Conservation (phyloP, 1,284 basidiomycete genomes). For the Coniophora puteana region DNA sequence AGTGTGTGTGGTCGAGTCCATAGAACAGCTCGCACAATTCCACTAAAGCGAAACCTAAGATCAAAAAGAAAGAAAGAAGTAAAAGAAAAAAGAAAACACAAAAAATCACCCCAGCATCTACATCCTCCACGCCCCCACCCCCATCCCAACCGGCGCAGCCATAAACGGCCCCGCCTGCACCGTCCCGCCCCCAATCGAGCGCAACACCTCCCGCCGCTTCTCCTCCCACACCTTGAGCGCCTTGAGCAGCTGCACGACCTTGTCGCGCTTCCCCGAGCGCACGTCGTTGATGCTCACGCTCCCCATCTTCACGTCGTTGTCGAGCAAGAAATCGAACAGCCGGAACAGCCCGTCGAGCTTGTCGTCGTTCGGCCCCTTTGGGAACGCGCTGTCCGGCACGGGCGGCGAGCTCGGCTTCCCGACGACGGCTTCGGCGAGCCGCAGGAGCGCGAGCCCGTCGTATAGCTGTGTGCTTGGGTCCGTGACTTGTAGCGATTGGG, state of each 20-base stretch:
- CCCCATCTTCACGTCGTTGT: conserved; percentile 86
- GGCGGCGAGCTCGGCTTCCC: conserved; percentile 62
- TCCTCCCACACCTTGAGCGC: conserved; percentile 79
- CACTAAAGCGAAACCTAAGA: neutral
- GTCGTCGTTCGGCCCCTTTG: conserved; percentile 60
- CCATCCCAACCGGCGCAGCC: too few relatives aligned
- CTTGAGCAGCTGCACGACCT: conserved; percentile 73
- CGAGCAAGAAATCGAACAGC: conserved; percentile 85
- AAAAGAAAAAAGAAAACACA: neutral
- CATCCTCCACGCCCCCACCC: neutral
- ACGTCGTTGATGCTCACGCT: conserved; percentile 90
- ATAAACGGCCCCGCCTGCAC: conserved; percentile 22
- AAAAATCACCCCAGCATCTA: too few relatives aligned
- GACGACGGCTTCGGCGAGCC: conserved; percentile 74
- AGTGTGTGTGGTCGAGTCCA: too few relatives aligned
- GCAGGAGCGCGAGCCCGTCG: conserved; percentile 69
- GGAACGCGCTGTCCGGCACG: conserved; percentile 80
- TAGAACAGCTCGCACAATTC: too few relatives aligned
- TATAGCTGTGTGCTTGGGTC: conserved; percentile 49
- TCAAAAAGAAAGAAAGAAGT: neutral
- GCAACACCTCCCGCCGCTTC: conserved; percentile 52
- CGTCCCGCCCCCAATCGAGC: conserved; percentile 46
- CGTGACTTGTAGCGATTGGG: conserved; percentile 60
- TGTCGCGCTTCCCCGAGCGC: conserved; percentile 72
- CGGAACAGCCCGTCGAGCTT: conserved; percentile 87